Conservation (phyloP, 1,139 yeast species). For the Yamadazyma songkhlaensis region DNA sequence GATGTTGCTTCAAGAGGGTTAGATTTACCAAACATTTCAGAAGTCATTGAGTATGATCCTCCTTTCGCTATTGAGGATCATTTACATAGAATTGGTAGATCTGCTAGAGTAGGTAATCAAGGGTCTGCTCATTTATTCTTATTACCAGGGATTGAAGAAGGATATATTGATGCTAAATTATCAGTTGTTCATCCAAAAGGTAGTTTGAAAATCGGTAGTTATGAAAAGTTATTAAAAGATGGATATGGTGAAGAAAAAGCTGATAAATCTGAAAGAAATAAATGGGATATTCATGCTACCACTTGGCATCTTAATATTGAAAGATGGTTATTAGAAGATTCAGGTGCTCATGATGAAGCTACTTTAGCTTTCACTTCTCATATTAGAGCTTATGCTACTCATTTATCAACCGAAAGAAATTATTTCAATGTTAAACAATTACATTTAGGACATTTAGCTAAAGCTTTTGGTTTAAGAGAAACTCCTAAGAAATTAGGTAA, state of each 20-base stretch:
- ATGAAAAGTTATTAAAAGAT: conserved; percentile 52
- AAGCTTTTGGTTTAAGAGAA: conserved; percentile 90
- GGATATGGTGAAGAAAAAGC: conserved; percentile 35
- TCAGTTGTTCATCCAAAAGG: conserved; percentile 59
- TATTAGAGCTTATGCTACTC: conserved; percentile 95
- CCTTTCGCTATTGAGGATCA: conserved; percentile 71
- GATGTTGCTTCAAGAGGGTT: conserved; percentile 77
- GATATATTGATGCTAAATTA: conserved; percentile 59
- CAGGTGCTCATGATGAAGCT: conserved; percentile 57
- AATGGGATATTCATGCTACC: conserved; percentile 95
- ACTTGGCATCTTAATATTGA: conserved; percentile 93
- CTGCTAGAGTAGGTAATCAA: conserved; percentile 67
- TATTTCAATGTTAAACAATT: conserved; percentile 76
- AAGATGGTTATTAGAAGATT: conserved; percentile 78
- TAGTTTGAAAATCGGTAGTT: conserved; percentile 35
- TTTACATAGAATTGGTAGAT: conserved; percentile 70
- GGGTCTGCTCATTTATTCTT: conserved; percentile 73
- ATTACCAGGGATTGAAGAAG: conserved; percentile 86
- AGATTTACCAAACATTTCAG: conserved; percentile 64
- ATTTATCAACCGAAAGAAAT: conserved; percentile 72
- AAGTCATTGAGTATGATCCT: conserved; percentile 67
- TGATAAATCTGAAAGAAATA: conserved; percentile 30
- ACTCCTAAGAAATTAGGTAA: conserved; percentile 78
- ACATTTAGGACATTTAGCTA: conserved; percentile 94
- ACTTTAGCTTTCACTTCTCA: conserved; percentile 83